Percentiles rank a stretch among this genome's conserved stretches.
Evolutionary conservation across 2,329 filamentous ascomycete species (phyloP).

Genomic region (Penicillium sp.): DNA sequence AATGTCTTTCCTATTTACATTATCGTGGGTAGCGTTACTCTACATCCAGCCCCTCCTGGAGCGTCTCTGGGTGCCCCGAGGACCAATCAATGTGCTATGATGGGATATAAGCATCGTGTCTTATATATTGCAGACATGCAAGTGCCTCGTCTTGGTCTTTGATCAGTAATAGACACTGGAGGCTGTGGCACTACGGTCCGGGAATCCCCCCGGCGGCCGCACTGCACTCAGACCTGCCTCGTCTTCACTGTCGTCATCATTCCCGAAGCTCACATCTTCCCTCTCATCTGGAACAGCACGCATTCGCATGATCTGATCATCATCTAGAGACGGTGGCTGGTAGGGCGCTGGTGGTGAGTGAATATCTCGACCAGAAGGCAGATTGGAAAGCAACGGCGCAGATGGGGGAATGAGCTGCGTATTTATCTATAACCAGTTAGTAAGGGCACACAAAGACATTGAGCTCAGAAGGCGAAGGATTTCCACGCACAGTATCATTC

Average conservation of each 20-base stretch:
- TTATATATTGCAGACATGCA: background rate
- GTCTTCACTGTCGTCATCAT: slow-evolving; percentile 51
- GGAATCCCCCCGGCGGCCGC: slow-evolving; percentile 36
- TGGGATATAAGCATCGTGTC: background rate
- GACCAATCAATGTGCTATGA: too few species aligned
- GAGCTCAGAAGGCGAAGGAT: background rate
- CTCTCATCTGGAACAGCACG: slow-evolving; percentile 57
- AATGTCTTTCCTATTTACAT: background rate
- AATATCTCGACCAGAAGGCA: slow-evolving; percentile 88
- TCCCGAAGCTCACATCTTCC: slow-evolving; percentile 34
- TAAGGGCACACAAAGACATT: background rate
- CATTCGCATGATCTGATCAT: slow-evolving; percentile 62
- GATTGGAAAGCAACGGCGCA: slow-evolving; percentile 70
- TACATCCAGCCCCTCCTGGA: too few species aligned
- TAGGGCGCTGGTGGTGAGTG: slow-evolving; percentile 69
- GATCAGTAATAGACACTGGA: slow-evolving; percentile 38
- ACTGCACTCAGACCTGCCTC: slow-evolving; percentile 22
- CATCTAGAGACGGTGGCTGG: slow-evolving; percentile 65
- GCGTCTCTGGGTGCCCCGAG: too few species aligned
- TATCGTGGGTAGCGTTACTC: background rate
- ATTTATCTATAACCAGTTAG: slow-evolving; percentile 62
- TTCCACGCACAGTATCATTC: slow-evolving; percentile 77
- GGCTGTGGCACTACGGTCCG: slow-evolving; percentile 34
- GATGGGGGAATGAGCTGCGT: slow-evolving; percentile 74
- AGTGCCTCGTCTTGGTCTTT: background rate